Percentiles rank a stretch among this genome's conserved stretches.
phyloP scores from a whole-genome alignment of 371 early-diverging fungal genomes.

The Apophysomyces variabilis region DNA sequence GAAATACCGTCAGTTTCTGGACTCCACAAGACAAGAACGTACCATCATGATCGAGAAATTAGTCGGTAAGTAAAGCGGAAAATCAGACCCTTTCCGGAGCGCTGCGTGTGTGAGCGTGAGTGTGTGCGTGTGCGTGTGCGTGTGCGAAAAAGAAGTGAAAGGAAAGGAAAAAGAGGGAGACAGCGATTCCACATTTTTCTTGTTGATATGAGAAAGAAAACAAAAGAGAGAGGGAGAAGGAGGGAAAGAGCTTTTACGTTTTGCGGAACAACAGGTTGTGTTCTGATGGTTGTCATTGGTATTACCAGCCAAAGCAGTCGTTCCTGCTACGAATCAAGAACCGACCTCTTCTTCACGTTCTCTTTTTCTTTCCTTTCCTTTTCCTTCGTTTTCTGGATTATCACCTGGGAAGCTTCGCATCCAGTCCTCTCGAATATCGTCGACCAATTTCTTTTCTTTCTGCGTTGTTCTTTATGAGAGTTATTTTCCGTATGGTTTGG shows the following conservation, averaged over 20 bases:
- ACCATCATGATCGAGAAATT: conserved; percentile 37
- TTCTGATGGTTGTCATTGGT: background rate
- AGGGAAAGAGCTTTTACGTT: background rate
- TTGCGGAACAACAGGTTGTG: conserved; percentile 10
- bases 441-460: background rate
- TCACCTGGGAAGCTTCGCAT: background rate
- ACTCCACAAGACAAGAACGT: conserved; percentile 30
- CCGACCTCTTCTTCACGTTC: background rate
- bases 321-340: background rate
- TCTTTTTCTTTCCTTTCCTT: background rate
- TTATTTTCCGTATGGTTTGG: no score
- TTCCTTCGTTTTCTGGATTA: no score
- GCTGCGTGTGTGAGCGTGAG: no score
- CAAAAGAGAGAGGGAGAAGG: background rate
- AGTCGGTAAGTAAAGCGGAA: conserved; percentile 26
- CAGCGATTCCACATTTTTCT: no score
- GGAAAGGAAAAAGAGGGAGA: background rate
- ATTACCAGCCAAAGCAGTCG: background rate
- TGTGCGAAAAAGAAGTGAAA: background rate
- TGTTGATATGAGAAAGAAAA: background rate
- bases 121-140: conserved; percentile 7
- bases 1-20: conserved; percentile 24
- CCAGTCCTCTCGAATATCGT: background rate
- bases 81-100: background rate
- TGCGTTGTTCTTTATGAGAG: background rate